Evolutionary conservation across 306 rosid genomes (phyloP).

Genomic region (Datisca glomerata): DNA sequence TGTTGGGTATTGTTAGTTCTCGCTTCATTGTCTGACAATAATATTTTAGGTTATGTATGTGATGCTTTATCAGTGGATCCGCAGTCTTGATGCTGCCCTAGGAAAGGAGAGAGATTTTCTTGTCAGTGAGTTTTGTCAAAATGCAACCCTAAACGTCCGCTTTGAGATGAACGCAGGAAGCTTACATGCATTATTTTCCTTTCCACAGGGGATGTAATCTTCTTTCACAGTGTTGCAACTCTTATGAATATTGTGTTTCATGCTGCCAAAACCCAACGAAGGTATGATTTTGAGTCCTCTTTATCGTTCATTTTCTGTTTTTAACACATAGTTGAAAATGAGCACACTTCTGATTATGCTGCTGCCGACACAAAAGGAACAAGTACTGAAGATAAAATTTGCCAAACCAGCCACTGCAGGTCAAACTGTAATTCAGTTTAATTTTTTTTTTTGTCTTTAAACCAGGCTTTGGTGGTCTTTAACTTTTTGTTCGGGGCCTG

Average conservation of each 20-base stretch:
- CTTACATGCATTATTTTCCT: constrained; percentile 8
- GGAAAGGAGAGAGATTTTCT: constrained; percentile 60
- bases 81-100: constrained; percentile 64
- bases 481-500: no score
- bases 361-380: constrained; percentile 52
- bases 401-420: constrained; percentile 77
- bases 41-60: constrained; percentile 61
- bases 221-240: constrained; percentile 75
- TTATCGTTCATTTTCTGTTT: constrained; percentile 2
- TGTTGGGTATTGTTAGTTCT: neutral
- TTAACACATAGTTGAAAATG: neutral
- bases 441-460: neutral
- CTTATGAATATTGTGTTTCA: constrained; percentile 90
- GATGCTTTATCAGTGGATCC: constrained; percentile 44
- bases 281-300: constrained; percentile 26
- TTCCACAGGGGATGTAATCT: constrained; percentile 68
- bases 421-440: constrained; percentile 9
- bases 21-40: neutral
- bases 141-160: constrained; percentile 11
- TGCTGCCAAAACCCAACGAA: constrained; percentile 73
- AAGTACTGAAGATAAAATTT: constrained; percentile 44
- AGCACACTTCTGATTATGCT: constrained; percentile 1
- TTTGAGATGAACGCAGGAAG: constrained; percentile 3
- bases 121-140: constrained; percentile 79
- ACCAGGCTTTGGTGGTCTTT: no score